Evolutionary conservation across 106 monocot species (phyloP), one percentile per base, ranked within the genome.

Genomic region (Platanthera zijinensis): DNA sequence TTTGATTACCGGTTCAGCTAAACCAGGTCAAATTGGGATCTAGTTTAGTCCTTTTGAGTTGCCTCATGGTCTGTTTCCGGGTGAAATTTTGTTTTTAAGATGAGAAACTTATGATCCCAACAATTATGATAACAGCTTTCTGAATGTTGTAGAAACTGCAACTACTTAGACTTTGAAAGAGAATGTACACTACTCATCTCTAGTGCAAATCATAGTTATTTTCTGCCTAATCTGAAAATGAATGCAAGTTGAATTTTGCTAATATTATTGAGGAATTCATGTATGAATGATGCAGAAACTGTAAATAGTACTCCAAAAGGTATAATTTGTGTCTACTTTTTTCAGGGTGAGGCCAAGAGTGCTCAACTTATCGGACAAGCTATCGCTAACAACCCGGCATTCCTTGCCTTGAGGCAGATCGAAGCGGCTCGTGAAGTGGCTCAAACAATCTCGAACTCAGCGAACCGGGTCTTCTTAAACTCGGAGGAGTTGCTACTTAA

Each of bases 341-440:
- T 5, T 1, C 75, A 81, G 80, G 80, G 80, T 19, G 80, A 81
- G 70, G 80, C 80, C 14, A 81, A 52, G 53, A 81, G 80, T 56
- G 80, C 80, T 51, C 75, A 81, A 12, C 75, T 81, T 30, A 81
- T 81, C 4, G 80, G 80, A 51, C 66, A 81, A 67, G 80, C 75
- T 21, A 81, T 81, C 48, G 75, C 80, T 69, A 75, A 11, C 54
- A 75, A 81, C 69, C 80, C 75, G 18, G 75, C 80, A 15, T 81
- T 81, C 52, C 80, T 81, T 28, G 80, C 69, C 48, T 47, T 75
- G n/a, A 75, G 80, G 52, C 74, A 66, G 68, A 81, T 81, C 69
- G 80, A 81, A 48, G 80, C 80, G 54, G 80, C 80, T n/a, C 68
- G 80, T 48, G 80, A 81, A 81, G 75, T 81, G 14, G 80, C 80